Evolutionary conservation across 768 basidiomycete species (phyloP).

Genomic region (Tephrocybe sp.): DNA sequence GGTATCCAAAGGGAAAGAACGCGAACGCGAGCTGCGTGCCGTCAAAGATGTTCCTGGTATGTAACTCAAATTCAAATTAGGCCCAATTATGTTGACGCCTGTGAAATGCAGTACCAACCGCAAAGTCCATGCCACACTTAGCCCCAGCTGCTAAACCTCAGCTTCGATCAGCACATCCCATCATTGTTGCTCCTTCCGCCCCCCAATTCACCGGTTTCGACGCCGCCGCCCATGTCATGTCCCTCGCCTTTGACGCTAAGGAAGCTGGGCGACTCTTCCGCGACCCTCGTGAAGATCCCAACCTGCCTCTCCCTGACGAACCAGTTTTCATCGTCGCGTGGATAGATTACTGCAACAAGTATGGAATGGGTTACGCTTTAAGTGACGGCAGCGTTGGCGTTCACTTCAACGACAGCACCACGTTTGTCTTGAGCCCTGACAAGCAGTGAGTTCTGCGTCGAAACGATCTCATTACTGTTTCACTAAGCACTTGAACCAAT

Average conservation of each 20-base stretch:
- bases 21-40: slow-evolving; percentile 10
- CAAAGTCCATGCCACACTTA: background rate
- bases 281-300: slow-evolving; percentile 54
- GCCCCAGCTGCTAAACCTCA: slow-evolving; percentile 10
- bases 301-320: slow-evolving; percentile 54
- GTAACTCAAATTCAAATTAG: slow-evolving; percentile 1
- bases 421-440: slow-evolving; percentile 79
- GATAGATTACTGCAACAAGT: slow-evolving; percentile 99
- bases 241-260: slow-evolving; percentile 68
- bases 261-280: slow-evolving; percentile 64
- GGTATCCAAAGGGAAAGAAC: slow-evolving; percentile 11
- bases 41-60: slow-evolving; percentile 11
- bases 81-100: background rate
- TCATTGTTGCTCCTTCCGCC: slow-evolving; percentile 12
- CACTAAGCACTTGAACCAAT: background rate
- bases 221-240: slow-evolving; percentile 49
- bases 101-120: background rate
- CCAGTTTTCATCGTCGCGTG: slow-evolving; percentile 95
- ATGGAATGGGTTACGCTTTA: slow-evolving; percentile 98
- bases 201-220: slow-evolving; percentile 61
- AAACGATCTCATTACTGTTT: slow-evolving; percentile 1
- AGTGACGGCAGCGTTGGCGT: slow-evolving; percentile 95
- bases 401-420: slow-evolving; percentile 95
- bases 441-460: slow-evolving; percentile 78
- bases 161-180: slow-evolving; percentile 12